phyloP scores from a whole-genome alignment of 1,284 basidiomycete genomes.

The Trichosporon ovoides region DNA sequence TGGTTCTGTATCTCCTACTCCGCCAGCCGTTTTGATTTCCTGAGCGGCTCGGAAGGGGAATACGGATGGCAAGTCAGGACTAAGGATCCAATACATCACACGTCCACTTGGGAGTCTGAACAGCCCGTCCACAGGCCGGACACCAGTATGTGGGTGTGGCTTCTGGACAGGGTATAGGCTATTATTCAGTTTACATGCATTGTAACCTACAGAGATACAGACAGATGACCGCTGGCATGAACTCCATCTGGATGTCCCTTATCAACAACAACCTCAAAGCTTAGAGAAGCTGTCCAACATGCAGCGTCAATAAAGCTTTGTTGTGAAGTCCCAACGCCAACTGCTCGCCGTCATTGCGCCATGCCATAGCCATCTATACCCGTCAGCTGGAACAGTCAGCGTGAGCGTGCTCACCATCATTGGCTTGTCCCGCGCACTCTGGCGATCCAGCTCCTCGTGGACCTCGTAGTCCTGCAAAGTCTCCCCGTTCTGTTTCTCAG shows the following conservation, averaged over 20 bases:
- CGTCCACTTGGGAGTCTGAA: not conserved
- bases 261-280: too few relatives aligned
- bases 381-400: too few relatives aligned
- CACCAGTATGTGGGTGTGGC: slow-evolving; percentile 17
- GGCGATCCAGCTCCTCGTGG: slow-evolving; percentile 30
- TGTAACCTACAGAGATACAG: too few relatives aligned
- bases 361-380: slow-evolving; percentile 31
- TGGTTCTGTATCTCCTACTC: slow-evolving; percentile 44
- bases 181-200: too few relatives aligned
- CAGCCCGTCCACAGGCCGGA: slow-evolving; percentile 13
- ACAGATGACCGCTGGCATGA: too few relatives aligned
- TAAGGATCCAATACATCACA: not conserved
- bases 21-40: slow-evolving; percentile 27
- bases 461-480: slow-evolving; percentile 21
- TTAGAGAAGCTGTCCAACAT: slow-evolving; percentile 22
- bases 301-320: slow-evolving; percentile 34
- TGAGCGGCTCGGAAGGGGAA: slow-evolving; percentile 5
- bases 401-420: slow-evolving; percentile 34
- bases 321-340: slow-evolving; percentile 39
- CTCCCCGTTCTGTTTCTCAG: slow-evolving; percentile 26
- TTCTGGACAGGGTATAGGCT: not conserved
- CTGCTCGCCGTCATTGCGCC: slow-evolving; percentile 40
- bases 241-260: too few relatives aligned
- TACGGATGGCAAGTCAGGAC: slow-evolving; percentile 7
- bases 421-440: slow-evolving; percentile 26